Evolutionary conservation across 2,329 filamentous ascomycete genomes (phyloP), one percentile per base, ranked within the genome.

Genomic region (Xylaria sp.): DNA sequence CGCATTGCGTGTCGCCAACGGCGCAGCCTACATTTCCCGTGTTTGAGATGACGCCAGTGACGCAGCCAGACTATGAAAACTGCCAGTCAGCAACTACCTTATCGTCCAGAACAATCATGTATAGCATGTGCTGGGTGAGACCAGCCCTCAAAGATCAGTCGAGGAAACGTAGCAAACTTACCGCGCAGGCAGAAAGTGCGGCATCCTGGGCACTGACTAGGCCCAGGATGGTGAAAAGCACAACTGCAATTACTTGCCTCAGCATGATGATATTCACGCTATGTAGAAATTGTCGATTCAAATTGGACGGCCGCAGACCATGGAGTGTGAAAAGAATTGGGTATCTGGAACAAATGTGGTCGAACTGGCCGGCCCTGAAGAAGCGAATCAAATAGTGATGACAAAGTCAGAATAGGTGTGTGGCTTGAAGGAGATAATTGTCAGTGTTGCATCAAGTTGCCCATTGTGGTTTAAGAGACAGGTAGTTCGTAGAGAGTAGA

Each of bases 1-100:
- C 77, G 69, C 84, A 86, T 18, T 76, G 32, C 1, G 63, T 75
- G 63, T 80, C 77, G 7, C 76, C 75, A 12, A 68, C 68, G 6
- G 70, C 70, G 59, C 79, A 80, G 34, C 75, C 75, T 12, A 78
- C 65, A 12, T 44, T 58, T 8, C 52, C 65, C 2, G 69, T 65
- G 57, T 75, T 74, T 6, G 65, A 51, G 34, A 76, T 74, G 41
- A 76, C 75, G 20, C 75, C 76, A 66, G 62, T 72, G 59, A 78
- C 74, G 64, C 77, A 78, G n/a, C 74, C 73, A 9, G 70, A 70
- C 76, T 78, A 62, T 37, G 37, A 39, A 37, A 28, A 20, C 15
- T 18, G 48, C 18, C 3, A 34, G 59, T 76, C 54, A 76, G 73
- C 54, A 39, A 69, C 63, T 9, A 28, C 56, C 15, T 12, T 50